Evolutionary conservation across 2,329 filamentous ascomycete species (phyloP).

Genomic region (Aschersonia sp.): DNA sequence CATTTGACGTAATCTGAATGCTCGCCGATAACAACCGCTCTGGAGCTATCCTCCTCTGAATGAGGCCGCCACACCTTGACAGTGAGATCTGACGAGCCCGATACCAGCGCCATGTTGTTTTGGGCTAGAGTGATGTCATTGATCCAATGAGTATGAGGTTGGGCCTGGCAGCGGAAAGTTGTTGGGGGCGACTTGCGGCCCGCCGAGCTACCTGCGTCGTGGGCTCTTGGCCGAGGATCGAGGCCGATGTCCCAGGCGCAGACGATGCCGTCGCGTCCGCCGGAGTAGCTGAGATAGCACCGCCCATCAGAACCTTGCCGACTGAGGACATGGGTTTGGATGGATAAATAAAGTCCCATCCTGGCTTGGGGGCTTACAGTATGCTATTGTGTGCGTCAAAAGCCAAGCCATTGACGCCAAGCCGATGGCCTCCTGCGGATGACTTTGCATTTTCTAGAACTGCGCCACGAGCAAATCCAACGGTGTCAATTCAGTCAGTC

Average conservation of each 20-base stretch:
- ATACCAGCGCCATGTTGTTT: conserved; percentile 65
- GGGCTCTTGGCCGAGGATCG: conserved; percentile 33
- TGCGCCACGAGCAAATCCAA: conserved; percentile 10
- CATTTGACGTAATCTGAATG: conserved; percentile 97
- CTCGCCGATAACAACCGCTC: conserved; percentile 61
- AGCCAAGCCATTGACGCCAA: conserved; percentile 89
- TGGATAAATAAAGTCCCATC: neutral
- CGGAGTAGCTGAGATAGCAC: conserved; percentile 58
- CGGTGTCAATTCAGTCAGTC: neutral
- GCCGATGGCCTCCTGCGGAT: conserved; percentile 64
- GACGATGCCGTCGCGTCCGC: conserved; percentile 85
- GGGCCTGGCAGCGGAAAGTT: conserved; percentile 44
- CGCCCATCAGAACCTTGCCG: neutral
- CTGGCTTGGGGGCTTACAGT: conserved; percentile 47
- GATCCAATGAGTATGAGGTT: conserved; percentile 89
- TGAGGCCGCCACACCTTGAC: conserved; percentile 85
- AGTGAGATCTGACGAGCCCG: conserved; percentile 83
- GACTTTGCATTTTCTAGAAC: conserved; percentile 45
- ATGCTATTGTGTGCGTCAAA: conserved; percentile 73
- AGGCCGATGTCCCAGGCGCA: conserved; percentile 89
- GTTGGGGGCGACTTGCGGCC: conserved; percentile 25
- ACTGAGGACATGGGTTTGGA: neutral
- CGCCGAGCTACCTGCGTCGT: conserved; percentile 11
- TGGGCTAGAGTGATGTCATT: conserved; percentile 79
- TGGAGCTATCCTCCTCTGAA: conserved; percentile 36